Evolutionary conservation across 176 grass and related monocot species (phyloP), one percentile per base, ranked within the genome.

Genomic region (Avena insularis): DNA sequence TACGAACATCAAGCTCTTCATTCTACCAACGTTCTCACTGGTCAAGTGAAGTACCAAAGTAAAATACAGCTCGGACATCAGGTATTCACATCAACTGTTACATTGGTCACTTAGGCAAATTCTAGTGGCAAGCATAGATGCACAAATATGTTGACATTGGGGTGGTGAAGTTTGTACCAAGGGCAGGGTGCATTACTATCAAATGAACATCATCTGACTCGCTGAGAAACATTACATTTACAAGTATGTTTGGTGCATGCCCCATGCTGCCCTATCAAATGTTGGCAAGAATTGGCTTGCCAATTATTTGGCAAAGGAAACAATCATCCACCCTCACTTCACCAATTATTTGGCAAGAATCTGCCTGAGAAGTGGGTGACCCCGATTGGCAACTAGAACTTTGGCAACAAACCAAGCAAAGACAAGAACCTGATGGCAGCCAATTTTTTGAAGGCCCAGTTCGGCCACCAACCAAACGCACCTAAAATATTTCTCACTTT

Each of bases 1-100:
- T n/a, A 49, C 65, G 84, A 60, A 84, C 66, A 79, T 63, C 53
- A 84, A 73, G 16, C 48, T 16, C 29, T 54, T 43, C 63, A 61
- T 67, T 45, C 27, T 80, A 48, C 51, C 74, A 12, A 80, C 59
- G 48, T 43, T 8, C 58, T 33, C 57, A 79, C 53, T 84, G 46
- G 56, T 80, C 31, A 84, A 38, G 13, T 49, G 49, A 59, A 49
- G 17, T 63, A 74, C 64, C 15, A 67, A 62, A 69, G 60, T 68
- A 46, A 46, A 74, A 40, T 58, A 83, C 43, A 58, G 21, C 51
- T 57, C 11, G 48, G 25, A 83, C 5, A 40, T 79, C 36, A 60
- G 19, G 73, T 77, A 38, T 56, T 76, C 6, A 6, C 23, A 14
- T 12, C 67, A 57, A 55, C 19, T 14, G 51, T 78, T 55, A 13